phyloP scores from a whole-genome alignment of 1,284 basidiomycete genomes.

The Ganoderma meredithae region DNA sequence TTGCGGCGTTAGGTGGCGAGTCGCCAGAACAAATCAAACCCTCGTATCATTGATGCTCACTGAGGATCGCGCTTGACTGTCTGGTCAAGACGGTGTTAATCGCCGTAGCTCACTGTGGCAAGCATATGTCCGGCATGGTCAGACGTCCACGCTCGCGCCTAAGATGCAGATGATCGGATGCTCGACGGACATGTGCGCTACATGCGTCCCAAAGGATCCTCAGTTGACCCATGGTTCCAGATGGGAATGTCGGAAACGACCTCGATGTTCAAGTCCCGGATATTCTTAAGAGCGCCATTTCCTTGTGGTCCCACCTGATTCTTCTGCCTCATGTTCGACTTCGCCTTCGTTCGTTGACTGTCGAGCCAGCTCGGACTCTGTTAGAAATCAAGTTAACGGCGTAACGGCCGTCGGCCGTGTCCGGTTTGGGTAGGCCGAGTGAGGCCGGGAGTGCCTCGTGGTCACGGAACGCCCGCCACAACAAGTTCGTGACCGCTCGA shows the following conservation, averaged over 20 bases:
- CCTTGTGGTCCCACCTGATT: not conserved
- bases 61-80: not conserved
- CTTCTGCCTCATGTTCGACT: not conserved
- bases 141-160: not conserved
- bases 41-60: not conserved
- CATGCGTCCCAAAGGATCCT: not conserved
- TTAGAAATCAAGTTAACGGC: not conserved
- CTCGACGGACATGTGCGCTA: not conserved
- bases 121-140: not conserved
- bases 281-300: not conserved
- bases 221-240: not conserved
- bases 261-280: not conserved
- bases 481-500: not conserved
- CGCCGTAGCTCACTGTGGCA: not conserved
- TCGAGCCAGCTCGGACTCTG: not conserved
- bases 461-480: not conserved
- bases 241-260: not conserved
- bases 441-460: not conserved
- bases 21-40: not conserved
- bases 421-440: not conserved
- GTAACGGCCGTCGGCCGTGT: not conserved
- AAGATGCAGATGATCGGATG: not conserved
- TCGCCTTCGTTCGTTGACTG: not conserved
- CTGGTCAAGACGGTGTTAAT: not conserved
- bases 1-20: slow-evolving; percentile 20